Evolutionary conservation across 345 rosid species (phyloP), one percentile per base, ranked within the genome.

Genomic region (Eucalyptus marginata): DNA sequence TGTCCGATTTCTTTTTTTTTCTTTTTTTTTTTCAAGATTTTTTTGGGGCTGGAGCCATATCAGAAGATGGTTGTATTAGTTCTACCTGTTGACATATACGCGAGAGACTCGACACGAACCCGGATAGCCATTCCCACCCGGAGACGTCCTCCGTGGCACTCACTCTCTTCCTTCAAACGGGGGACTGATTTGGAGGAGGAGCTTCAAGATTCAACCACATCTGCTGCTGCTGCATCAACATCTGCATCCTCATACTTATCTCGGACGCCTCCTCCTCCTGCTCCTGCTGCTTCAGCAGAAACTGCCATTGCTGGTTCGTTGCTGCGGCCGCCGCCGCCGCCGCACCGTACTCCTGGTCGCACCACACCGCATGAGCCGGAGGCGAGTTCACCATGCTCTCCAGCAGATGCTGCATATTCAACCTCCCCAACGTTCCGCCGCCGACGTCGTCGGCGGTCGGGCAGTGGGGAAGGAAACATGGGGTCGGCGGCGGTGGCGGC

Each of bases 391-490:
- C 86, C 43, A 93, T 7, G 22, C 91, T 93, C 79, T 93, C 93
- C 66, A 94, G 76, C 46, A 93, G 88, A 93, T 94, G 95, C 89
- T 93, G 96, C 83, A 95, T 76, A 15, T 92, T 94, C 87, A 92
- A 68, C 58, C 59, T 85, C 40, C 86, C 84, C 6, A 80, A 52
- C 17, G 52, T 90, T 17, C 87, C 87, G 40, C 31, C 59, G 13
- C 36, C 22, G 68, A 33, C 36, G 25, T 52, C 87, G 46, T 86
- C 87, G 58, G 29, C 17, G 1, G 58, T 27, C 49, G 64, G 87
- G 64, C 27, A 40, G 66, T 54, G 59, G 27, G 64, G 66, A 33
- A 15, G 66, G 10, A 54, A 44, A 12, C 33, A 36, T 36, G 84
- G 83, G 50, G 80, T 36, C 52, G 56, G 59, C 33, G 13, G 46